Percentiles rank a stretch among this genome's conserved stretches.
Conservation (phyloP, 257 asterid species). For the Thymus quinquecostatus region DNA sequence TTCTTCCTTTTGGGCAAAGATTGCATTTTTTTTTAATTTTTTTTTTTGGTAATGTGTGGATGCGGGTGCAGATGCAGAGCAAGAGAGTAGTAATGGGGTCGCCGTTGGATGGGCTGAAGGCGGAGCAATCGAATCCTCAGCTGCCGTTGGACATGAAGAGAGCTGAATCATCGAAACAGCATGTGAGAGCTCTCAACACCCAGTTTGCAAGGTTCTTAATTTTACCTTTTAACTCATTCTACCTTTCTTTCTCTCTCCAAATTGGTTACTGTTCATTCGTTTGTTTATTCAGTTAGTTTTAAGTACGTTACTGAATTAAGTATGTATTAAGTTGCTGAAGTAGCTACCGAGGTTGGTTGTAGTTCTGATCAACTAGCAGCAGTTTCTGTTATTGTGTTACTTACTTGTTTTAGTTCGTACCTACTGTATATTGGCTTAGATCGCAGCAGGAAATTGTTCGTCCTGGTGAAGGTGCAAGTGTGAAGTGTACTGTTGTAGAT, state of each 20-base stretch:
- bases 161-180: slow-evolving; percentile 87
- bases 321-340: not conserved
- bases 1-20: not conserved
- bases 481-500: slow-evolving; percentile 8
- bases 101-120: slow-evolving; percentile 46
- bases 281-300: not conserved
- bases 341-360: not conserved
- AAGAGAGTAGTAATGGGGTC: slow-evolving; percentile 67
- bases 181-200: slow-evolving; percentile 93
- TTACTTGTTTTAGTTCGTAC: slow-evolving; percentile 6
- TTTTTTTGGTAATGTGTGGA: slow-evolving; percentile 7
- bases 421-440: not conserved
- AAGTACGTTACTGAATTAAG: not conserved
- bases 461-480: slow-evolving; percentile 12
- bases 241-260: not conserved
- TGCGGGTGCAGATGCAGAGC: slow-evolving; percentile 55
- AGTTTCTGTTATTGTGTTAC: not conserved
- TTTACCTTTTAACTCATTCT: not conserved
- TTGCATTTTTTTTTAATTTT: not conserved
- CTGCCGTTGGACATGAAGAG: slow-evolving; percentile 67
- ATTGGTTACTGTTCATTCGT: not conserved
- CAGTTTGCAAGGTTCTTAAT: slow-evolving; percentile 80
- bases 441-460: not conserved
- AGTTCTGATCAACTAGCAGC: not conserved
- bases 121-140: slow-evolving; percentile 54